Evolutionary conservation across 495 filamentous ascomycete genomes (phyloP), one percentile per base, ranked within the genome.

Genomic region (Aspergillus steynii): DNA sequence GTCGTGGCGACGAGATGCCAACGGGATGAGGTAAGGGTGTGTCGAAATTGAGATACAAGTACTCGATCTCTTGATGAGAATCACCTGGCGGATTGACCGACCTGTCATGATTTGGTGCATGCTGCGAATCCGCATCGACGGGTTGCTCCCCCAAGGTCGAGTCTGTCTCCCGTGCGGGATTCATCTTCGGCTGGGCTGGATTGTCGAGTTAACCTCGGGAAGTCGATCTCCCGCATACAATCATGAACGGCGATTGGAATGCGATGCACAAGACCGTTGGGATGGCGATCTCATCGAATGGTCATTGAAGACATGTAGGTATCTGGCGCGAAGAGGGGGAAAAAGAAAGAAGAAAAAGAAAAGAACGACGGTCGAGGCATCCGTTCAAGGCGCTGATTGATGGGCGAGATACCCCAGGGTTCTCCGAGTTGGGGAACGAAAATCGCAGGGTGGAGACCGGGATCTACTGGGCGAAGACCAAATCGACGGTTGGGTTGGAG

Each of bases 31-130:
- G 87, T 9, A 90, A 65, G 15, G 74, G 64, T 7, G 87, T 91
- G 27, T 84, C 77, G 63, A 89, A 90, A 45, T 82, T 86, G 29
- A 93, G 75, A 65, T 90, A 91, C 34, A 84, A 80, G 63, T 84
- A 83, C 0, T 79, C 74, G 53, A 91, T 86, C 8, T 63, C 61
- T 15, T 26, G 60, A 8, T 47, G 25, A 32, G 31, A n/a, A 29
- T 53, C 32, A 0, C 50, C 29, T 15, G 2, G 20, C 20, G 20
- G 20, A 20, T 20, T 20, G 20, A 20, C 20, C 20, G 14, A 27
- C 6, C n/a, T 53, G 49, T 26, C 27, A 6, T 15, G 29, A 29
- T 32, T 32, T 29, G 2, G 50, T 8, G 26, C 31, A 27, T 28
- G 15, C 5, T 34, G 20, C 20, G 31, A 29, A 29, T 55, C 37